Base-by-base conservation (phyloP, 139 green algal species). In the Tetradesmus obliquus region DNA sequence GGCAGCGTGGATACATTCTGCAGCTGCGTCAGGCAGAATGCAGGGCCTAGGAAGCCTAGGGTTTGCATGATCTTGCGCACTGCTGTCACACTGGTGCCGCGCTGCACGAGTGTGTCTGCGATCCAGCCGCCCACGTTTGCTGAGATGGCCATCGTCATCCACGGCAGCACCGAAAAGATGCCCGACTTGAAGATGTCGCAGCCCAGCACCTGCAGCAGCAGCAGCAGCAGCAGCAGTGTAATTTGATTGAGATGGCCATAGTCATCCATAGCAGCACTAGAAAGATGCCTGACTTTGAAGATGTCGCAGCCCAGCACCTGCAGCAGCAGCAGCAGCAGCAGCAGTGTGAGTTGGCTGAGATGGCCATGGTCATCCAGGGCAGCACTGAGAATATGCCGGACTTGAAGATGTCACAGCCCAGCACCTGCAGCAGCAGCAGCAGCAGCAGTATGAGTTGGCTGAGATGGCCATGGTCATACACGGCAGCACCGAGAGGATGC, bases 1-100 rank as follows among this genome's bases (percentile, higher is more conserved):
- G 82, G 32, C 4, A 95, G 91, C 5, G 90, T 97, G 22, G 91
- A 93, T 13, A 99, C 95, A 19, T 82, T 84, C 57, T 93, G 87
- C 69, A 99, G 94, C 93, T 98, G 96, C 10, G 96, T 97, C 19
- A 99, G 95, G 95, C 98, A 99, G 87, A 99, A 94, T 5, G 98
- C 98, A 0, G 98, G 98, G 45, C 98, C 98, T 89, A 99, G 92
- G 95, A 99, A 99, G 24, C 98, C 98, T 79, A 99, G 97, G 19
- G 97, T 96, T 88, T 99, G 97, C 97, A 98, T 98, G 51, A 94
- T 69, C 94, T 99, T 99, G 54, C 98, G 95, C 45, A 99, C 97
- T 5, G 58, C 55, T 32, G 98, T 99, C 45, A 99, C 93, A 57
- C 51, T 93, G 20, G 92, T 76, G 1, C 98, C 98, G 8, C 90